phyloP scores from a whole-genome alignment of 2,329 filamentous ascomycete species.

The Penicillium sp. region DNA sequence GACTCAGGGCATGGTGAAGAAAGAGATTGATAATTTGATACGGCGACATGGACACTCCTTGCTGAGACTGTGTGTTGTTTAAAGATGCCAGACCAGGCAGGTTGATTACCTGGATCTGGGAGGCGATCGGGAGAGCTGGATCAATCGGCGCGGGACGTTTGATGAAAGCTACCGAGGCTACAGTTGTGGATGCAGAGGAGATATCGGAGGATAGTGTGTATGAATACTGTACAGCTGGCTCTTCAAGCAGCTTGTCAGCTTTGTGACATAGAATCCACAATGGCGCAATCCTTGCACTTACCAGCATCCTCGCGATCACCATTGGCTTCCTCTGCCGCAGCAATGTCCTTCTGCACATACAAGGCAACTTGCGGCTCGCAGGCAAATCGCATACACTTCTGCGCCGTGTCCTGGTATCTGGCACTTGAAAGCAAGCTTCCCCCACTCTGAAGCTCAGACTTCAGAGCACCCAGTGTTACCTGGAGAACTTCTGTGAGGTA shows the following conservation, averaged over 20 bases:
- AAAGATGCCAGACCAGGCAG: slow-evolving; percentile 73
- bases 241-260: slow-evolving; percentile 17
- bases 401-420: slow-evolving; percentile 70
- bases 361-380: slow-evolving; percentile 79
- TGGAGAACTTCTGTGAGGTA: slow-evolving; percentile 65
- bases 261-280: not conserved
- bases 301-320: slow-evolving; percentile 35
- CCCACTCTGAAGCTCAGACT: slow-evolving; percentile 69
- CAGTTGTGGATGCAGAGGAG: slow-evolving; percentile 65
- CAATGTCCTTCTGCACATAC: slow-evolving; percentile 77
- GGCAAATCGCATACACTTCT: slow-evolving; percentile 83
- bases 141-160: slow-evolving; percentile 88
- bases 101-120: slow-evolving; percentile 89
- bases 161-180: slow-evolving; percentile 79
- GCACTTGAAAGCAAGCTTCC: slow-evolving; percentile 76
- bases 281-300: slow-evolving; percentile 22
- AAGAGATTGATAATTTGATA: slow-evolving; percentile 91
- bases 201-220: slow-evolving; percentile 82
- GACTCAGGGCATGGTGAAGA: slow-evolving; percentile 83
- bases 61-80: slow-evolving; percentile 60
- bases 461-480: slow-evolving; percentile 67
- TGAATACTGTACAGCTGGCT: slow-evolving; percentile 48
- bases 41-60: slow-evolving; percentile 68
- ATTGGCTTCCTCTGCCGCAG: slow-evolving; percentile 48
- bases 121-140: slow-evolving; percentile 70